phyloP scores from a whole-genome alignment of 2,329 filamentous ascomycete species.

The Penicillium fuscoglaucum region DNA sequence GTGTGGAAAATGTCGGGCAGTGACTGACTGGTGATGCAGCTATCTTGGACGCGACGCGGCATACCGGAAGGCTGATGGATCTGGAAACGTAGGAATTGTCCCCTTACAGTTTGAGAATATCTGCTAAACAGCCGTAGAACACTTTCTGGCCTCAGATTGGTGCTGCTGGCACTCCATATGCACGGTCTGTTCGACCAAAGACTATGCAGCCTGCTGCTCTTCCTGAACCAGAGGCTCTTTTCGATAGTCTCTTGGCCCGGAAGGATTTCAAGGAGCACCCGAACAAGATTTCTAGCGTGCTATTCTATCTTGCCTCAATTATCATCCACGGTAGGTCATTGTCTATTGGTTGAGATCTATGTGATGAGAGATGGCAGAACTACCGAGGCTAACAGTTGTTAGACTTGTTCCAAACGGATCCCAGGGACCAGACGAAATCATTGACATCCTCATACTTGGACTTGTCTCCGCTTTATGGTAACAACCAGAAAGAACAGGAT shows the following conservation, averaged over 20 bases:
- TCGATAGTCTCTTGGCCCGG: conserved; percentile 67
- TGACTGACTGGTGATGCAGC: conserved; percentile 23
- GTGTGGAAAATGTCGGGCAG: conserved; percentile 6
- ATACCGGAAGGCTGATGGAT: conserved; percentile 41
- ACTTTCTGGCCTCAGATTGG: conserved; percentile 64
- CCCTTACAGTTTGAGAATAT: conserved; percentile 29
- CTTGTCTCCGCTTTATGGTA: conserved; percentile 71
- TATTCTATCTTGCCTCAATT: conserved; percentile 74
- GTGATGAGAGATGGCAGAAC: neutral
- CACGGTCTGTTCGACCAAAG: conserved; percentile 62
- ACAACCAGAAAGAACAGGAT: conserved; percentile 62
- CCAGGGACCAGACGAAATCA: conserved; percentile 62
- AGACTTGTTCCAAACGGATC: conserved; percentile 66
- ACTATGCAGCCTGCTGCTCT: conserved; percentile 59
- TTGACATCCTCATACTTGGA: conserved; percentile 74
- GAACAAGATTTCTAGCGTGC: conserved; percentile 70
- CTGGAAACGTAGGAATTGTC: conserved; percentile 38
- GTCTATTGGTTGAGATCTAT: neutral
- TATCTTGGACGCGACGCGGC: conserved; percentile 40
- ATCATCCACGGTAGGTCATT: conserved; percentile 53
- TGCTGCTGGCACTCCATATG: conserved; percentile 66
- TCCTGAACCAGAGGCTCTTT: conserved; percentile 66
- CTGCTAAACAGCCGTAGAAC: conserved; percentile 53
- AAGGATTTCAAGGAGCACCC: conserved; percentile 65
- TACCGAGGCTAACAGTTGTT: conserved; percentile 23